Base-by-base conservation (phyloP, 176 grass and related monocot genomes). In the Cocos nucifera region DNA sequence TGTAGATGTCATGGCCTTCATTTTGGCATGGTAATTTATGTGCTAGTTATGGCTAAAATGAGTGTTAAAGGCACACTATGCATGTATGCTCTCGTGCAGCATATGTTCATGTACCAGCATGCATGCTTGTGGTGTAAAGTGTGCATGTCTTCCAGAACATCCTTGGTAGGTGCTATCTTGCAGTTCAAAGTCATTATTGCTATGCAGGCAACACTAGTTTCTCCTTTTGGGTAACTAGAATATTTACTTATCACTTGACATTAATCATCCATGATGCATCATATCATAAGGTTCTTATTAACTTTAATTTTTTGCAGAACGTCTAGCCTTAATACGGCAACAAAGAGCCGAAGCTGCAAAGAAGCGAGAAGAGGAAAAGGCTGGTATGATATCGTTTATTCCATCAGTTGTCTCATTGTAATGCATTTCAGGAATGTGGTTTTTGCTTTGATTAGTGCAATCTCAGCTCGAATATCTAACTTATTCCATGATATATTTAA, bases 281-380 rank as follows among this genome's bases (percentile, higher is more conserved):
- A 9, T 28, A n/a, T 57, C 9, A 35, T 79, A 28, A 58, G 16
- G 35, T n/a, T 73, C 70, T 28, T 5, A 32, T 48, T 17, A 12
- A 20, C 52, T 66, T 19, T 53, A 29, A 52, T 53, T 16, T 52
- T 65, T 4, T 26, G 2, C 8, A 68, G 65, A 68, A 28, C 65
- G 65, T 12, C 19, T 68, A 56, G 53, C 65, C 4, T 57, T 68
- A 57, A 48, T 68, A 56, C 65, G 65, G 22, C 65, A 68, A 68
- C 65, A 68, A 39, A 68, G 65, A 44, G 53, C 53, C 17, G 65
- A 68, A 56, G 65, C 65, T 56, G 50, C 65, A 56, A 68, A 68
- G 26, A 68, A 68, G 17, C 22, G 65, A 17, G 65, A 68, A 15
- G 65, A 68, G 27, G 53, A 68, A 68, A 68, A 68, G 35, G 25